phyloP scores from a whole-genome alignment of 1,139 yeast genomes.

The Arxiozyma telluris region DNA sequence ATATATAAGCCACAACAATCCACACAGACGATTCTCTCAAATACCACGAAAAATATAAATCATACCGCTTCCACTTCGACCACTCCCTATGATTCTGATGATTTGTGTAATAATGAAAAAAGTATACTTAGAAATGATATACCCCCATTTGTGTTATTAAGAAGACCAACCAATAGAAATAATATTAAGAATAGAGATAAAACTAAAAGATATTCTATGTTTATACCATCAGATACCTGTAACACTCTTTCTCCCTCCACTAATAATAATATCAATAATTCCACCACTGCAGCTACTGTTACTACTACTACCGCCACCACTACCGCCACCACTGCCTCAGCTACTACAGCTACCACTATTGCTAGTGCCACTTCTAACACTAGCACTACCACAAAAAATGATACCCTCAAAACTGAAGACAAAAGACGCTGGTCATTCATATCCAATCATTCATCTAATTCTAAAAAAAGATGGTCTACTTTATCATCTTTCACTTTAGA shows the following conservation, averaged over 20 bases:
- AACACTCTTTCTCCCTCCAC: not conserved
- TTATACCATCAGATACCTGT: not conserved
- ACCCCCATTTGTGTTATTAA: not conserved
- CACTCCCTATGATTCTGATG: slow-evolving; percentile 8
- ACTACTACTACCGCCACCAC: not conserved
- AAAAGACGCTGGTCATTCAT: slow-evolving; percentile 29
- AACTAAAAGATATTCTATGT: not conserved
- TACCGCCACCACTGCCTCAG: not conserved
- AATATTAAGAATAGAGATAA: not conserved
- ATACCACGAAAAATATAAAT: too few species aligned
- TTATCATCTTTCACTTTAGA: slow-evolving; percentile 20
- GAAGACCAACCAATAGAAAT: not conserved
- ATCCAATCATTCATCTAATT: slow-evolving; percentile 21
- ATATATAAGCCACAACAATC: not conserved
- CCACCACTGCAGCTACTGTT: slow-evolving; percentile 6
- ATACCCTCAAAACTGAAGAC: not conserved
- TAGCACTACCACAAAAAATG: not conserved
- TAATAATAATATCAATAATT: slow-evolving; percentile 8
- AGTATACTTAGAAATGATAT: not conserved
- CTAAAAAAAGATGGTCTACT: slow-evolving; percentile 29
- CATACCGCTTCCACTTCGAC: not conserved
- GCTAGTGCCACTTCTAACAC: not conserved
- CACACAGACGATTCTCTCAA: not conserved
- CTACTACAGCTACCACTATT: too few species aligned
- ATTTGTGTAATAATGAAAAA: slow-evolving; percentile 4